These are phyloP conservation scores for Salpingoeca rosetta DNA, from an alignment of 78 protist species.

Conservation along the genomic window DNA sequence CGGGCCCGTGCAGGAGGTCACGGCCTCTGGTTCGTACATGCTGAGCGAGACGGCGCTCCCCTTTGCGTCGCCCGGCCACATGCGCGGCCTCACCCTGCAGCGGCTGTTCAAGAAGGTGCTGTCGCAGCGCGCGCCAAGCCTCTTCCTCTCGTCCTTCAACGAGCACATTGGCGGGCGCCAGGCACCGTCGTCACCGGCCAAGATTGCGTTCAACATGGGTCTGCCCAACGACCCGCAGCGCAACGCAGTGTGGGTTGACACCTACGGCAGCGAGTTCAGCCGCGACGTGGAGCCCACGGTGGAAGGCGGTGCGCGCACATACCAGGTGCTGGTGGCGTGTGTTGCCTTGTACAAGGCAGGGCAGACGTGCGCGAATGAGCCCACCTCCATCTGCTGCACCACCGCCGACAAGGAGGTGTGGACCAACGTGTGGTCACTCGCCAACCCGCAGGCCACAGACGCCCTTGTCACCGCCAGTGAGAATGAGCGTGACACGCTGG, in stretches of 20 bases:
- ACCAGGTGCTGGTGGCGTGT: not conserved
- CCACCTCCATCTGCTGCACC: not conserved
- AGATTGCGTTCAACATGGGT: not conserved
- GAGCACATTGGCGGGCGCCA: not conserved
- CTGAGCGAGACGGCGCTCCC: not conserved
- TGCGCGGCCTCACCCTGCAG: not conserved
- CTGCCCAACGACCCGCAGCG: not conserved
- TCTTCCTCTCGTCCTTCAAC: not conserved
- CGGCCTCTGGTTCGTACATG: not conserved
- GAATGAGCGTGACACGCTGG: not conserved
- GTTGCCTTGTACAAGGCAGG: not conserved
- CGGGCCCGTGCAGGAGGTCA: not conserved
- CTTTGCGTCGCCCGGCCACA: not conserved
- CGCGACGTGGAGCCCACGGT: not conserved
- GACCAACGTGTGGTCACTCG: not conserved
- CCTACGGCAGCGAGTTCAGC: not conserved
- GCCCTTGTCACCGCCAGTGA: no score
- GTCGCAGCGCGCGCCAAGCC: not conserved
- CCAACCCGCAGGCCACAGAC: no score
- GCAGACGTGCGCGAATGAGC: not conserved
- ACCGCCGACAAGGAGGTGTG: not conserved
- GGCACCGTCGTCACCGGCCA: not conserved
- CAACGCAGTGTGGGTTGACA: not conserved
- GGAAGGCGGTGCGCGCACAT: not conserved
- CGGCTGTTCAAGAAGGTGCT: not conserved